Evolutionary conservation across 2,329 filamentous ascomycete species (phyloP).

Genomic region (Colletotrichum sansevieriae): DNA sequence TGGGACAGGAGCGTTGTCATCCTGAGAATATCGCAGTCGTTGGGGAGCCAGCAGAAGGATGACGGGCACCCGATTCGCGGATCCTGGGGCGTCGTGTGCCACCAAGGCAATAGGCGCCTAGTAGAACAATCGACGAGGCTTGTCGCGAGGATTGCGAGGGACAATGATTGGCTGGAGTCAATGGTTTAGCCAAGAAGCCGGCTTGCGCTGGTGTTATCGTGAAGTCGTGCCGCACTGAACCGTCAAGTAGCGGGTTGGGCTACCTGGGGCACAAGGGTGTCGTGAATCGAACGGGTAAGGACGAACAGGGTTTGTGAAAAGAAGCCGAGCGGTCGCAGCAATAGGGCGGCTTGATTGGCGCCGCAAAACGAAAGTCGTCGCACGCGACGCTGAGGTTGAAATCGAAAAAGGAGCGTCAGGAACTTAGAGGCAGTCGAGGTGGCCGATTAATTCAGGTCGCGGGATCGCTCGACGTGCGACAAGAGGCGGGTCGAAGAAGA

Average conservation of each 20-base stretch:
- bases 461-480: constrained; percentile 36
- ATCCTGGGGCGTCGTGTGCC: constrained; percentile 38
- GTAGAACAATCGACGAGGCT: constrained; percentile 15
- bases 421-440: constrained; percentile 33
- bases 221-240: constrained; percentile 26
- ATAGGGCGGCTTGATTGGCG: constrained; percentile 24
- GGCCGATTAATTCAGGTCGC: constrained; percentile 27
- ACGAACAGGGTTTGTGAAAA: constrained; percentile 15
- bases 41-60: constrained; percentile 43
- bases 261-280: constrained; percentile 1
- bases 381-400: constrained; percentile 40
- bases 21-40: constrained; percentile 39
- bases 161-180: constrained; percentile 10
- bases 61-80: constrained; percentile 46
- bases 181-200: constrained; percentile 4
- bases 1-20: constrained; percentile 70
- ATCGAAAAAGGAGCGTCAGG: constrained; percentile 39
- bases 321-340: constrained; percentile 11
- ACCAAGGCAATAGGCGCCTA: constrained; percentile 23
- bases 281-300: constrained; percentile 20
- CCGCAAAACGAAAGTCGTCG: constrained; percentile 43
- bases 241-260: neutral
- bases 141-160: neutral
- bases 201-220: constrained; percentile 36
- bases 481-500: constrained; percentile 31